Base-by-base conservation (phyloP, 2,329 filamentous ascomycete species). In the Aspergillus novoparasiticus region DNA sequence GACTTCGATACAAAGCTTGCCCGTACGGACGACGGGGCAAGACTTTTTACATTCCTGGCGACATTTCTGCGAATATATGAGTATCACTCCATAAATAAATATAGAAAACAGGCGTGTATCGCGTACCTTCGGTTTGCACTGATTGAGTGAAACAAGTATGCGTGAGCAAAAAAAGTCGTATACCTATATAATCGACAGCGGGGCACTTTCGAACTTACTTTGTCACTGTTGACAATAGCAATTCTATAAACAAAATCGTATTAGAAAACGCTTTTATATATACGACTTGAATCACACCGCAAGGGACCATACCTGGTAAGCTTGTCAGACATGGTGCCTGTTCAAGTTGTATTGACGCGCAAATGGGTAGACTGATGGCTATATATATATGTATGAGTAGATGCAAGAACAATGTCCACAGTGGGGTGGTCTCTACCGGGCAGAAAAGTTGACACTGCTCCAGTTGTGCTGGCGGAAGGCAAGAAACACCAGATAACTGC, bases 41-140 rank as follows among this genome's bases (percentile, higher is more conserved):
- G 94, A 94, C 81, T 98, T 98, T 81, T 98, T 98, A 87, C 95
- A 99, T 82, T 99, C 95, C 84, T 97, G 94, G 71, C 94, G 90
- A 81, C 95, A 98, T 93, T 98, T 98, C 91, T 94, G 75, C 69
- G 71, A 66, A 56, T 11, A 64, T 74, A 62, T 75, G 62, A 76
- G 75, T 62, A 59, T 65, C 30, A n/a, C 6, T 39, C 14, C 26
- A 12, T 28, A 3, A 26, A 43, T 32, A 9, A 26, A 21, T 36
- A 12, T 5, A 23, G n/a, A 41, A 30, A 26, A 9, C 26, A 53
- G 2, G 19, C 53, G 21, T 32, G 30, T 36, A 36, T 60, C 57
- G 70, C 79, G 74, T 84, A 91, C 90, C 87, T 94, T 94, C 64
- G 92, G 92, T 79, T 95, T 95, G 86, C 92, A 94, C 91, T 94